A percentile compares a stretch with the other conserved stretches of the same genome.
These are phyloP conservation scores for Suhomyces sp. DNA, from an alignment of 805 yeast genomes.

Conservation along the genomic window DNA sequence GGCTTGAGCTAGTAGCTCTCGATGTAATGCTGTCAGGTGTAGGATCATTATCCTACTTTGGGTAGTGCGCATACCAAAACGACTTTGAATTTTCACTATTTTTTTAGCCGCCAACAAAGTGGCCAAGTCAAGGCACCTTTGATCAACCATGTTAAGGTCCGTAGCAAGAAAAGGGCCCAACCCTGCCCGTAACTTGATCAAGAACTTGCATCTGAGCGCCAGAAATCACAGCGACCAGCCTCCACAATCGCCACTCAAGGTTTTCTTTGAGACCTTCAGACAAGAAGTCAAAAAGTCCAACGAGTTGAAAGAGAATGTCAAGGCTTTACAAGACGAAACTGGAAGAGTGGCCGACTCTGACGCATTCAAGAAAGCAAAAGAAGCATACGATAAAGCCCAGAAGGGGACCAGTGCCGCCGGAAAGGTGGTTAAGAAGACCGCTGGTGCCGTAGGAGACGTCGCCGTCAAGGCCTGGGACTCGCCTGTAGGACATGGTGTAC, in stretches of 20 bases:
- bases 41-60: background rate
- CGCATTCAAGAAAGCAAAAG: slow-evolving; percentile 88
- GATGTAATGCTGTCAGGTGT: no score
- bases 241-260: slow-evolving; percentile 86
- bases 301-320: slow-evolving; percentile 88
- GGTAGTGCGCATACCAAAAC: background rate
- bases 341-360: slow-evolving; percentile 92
- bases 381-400: slow-evolving; percentile 85
- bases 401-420: slow-evolving; percentile 64
- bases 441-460: slow-evolving; percentile 87
- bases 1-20: no score
- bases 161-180: slow-evolving; percentile 4
- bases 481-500: slow-evolving; percentile 84
- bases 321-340: slow-evolving; percentile 92
- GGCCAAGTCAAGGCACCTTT: background rate
- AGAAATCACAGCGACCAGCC: slow-evolving; percentile 20
- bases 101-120: background rate
- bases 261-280: slow-evolving; percentile 88
- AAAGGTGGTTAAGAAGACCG: slow-evolving; percentile 79
- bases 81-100: background rate
- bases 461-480: slow-evolving; percentile 96
- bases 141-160: slow-evolving; percentile 5
- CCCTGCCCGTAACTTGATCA: background rate
- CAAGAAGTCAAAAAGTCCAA: slow-evolving; percentile 86
- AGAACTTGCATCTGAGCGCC: slow-evolving; percentile 16